A percentile compares a stretch with the other conserved stretches of the same genome.
These are phyloP conservation scores for Rhinocladiella mackenziei DNA, from an alignment of 2,329 filamentous ascomycete genomes.

Conservation along the genomic window DNA sequence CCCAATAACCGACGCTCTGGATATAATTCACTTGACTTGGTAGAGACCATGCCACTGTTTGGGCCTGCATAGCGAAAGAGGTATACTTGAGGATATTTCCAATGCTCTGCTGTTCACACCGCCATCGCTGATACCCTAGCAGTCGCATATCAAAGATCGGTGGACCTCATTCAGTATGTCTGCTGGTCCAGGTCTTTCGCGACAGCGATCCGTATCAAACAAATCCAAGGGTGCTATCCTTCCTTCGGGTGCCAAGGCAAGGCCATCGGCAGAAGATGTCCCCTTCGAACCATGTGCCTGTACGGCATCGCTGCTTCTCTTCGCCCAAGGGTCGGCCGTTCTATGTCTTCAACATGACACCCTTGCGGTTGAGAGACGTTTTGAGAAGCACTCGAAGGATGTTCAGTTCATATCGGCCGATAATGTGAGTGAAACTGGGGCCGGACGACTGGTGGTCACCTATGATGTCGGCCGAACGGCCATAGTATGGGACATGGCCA, in stretches of 20 bases:
- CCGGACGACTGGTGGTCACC: slow-evolving; percentile 82
- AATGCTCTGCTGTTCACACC: slow-evolving; percentile 5
- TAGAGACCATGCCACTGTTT: slow-evolving; percentile 16
- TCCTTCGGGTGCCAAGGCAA: slow-evolving; percentile 19
- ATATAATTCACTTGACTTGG: slow-evolving; percentile 15
- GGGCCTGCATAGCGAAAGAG: slow-evolving; percentile 17
- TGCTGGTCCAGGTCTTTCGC: slow-evolving; percentile 22
- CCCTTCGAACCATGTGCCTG: slow-evolving; percentile 83
- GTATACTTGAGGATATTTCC: slow-evolving; percentile 11
- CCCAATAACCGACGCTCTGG: slow-evolving; percentile 21
- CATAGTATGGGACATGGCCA: slow-evolving; percentile 95
- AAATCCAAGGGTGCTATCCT: slow-evolving; percentile 20
- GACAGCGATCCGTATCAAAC: slow-evolving; percentile 28
- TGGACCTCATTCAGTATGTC: slow-evolving; percentile 16
- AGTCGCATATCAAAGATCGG: slow-evolving; percentile 11
- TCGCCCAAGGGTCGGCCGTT: slow-evolving; percentile 75
- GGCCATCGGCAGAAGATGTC: slow-evolving; percentile 35
- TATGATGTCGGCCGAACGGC: slow-evolving; percentile 88
- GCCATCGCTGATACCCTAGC: slow-evolving; percentile 12
- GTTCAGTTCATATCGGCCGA: slow-evolving; percentile 83
- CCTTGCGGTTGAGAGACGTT: slow-evolving; percentile 79
- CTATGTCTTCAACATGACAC: slow-evolving; percentile 91
- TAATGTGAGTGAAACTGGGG: slow-evolving; percentile 81
- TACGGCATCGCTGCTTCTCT: slow-evolving; percentile 85
- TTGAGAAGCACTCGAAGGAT: slow-evolving; percentile 77